A percentile compares a stretch with the other conserved stretches of the same genome.
These are phyloP conservation scores for Umbilicus rupestris DNA, from an alignment of 164 flowering plant genomes.

Conservation along the genomic window DNA sequence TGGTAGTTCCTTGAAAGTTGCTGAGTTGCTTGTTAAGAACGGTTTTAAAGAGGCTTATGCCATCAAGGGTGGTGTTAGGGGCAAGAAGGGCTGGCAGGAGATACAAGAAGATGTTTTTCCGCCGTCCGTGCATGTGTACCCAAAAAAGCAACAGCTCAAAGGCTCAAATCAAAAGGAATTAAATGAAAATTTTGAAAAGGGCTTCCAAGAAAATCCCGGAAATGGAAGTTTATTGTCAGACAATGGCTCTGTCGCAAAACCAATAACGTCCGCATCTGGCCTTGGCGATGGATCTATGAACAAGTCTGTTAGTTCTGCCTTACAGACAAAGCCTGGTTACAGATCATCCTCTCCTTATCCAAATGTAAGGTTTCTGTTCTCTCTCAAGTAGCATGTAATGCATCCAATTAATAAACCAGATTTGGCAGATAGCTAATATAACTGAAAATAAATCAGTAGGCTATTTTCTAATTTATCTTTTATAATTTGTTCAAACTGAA, in stretches of 20 bases:
- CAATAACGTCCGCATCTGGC: not conserved
- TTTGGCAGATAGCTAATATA: not conserved
- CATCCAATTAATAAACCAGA: not conserved
- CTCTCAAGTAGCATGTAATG: not conserved
- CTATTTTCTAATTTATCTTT: too few species aligned
- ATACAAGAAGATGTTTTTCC: conserved; percentile 10
- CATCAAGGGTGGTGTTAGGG: conserved; percentile 71
- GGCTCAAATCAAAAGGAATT: not conserved
- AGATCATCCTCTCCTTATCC: conserved; percentile 8
- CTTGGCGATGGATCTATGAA: not conserved
- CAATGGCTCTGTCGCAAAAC: not conserved
- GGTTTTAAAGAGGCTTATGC: conserved; percentile 92
- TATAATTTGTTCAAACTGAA: too few species aligned
- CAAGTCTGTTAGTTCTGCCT: not conserved
- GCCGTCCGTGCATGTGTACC: conserved; percentile 5
- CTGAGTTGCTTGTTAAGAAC: conserved; percentile 64
- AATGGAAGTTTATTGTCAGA: not conserved
- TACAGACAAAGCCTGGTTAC: not conserved
- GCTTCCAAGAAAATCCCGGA: not conserved
- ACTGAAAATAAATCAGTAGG: too few species aligned
- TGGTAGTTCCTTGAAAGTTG: conserved; percentile 76
- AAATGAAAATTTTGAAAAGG: not conserved
- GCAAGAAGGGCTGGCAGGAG: conserved; percentile 78
- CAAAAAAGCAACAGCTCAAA: not conserved
- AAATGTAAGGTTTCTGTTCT: not conserved